Evolutionary conservation across 2,329 filamentous ascomycete genomes (phyloP).

Genomic region (Penicillium expansum): DNA sequence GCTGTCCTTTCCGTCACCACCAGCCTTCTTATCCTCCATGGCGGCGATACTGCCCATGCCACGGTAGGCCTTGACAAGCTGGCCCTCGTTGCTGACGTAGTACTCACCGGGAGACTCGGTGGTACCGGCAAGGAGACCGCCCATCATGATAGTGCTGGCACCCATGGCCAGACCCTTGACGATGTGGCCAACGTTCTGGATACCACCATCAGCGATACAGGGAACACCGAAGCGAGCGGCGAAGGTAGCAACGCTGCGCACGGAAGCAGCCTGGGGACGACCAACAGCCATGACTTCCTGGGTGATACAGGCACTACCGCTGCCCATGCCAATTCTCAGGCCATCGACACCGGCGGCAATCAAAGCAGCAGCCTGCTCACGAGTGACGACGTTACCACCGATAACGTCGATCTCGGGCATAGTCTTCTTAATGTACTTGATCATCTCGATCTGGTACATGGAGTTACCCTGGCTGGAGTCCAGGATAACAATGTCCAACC

Average conservation of each 20-base stretch:
- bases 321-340: conserved; percentile 97
- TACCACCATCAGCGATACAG: conserved; percentile 95
- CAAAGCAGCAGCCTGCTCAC: conserved; percentile 87
- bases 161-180: conserved; percentile 96
- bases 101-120: conserved; percentile 97
- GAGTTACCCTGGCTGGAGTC: conserved; percentile 98
- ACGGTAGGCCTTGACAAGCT: conserved; percentile 98
- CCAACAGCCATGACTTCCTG: conserved; percentile 99
- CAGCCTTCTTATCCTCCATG: conserved; percentile 99
- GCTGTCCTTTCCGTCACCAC: conserved; percentile 65
- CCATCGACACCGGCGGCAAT: conserved; percentile 95
- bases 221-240: conserved; percentile 92
- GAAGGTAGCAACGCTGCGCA: conserved; percentile 85
- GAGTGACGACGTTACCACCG: conserved; percentile 96
- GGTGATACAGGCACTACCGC: conserved; percentile 95
- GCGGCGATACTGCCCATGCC: conserved; percentile 99
- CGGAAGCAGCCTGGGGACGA: conserved; percentile 88
- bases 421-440: conserved; percentile 89
- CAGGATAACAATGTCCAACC: conserved; percentile 89
- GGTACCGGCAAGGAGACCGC: conserved; percentile 91
- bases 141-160: conserved; percentile 98
- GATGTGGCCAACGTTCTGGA: conserved; percentile 98
- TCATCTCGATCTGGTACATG: conserved; percentile 98
- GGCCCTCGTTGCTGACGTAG: conserved; percentile 92
- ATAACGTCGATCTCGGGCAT: conserved; percentile 90